Base-by-base conservation (phyloP, 2,329 filamentous ascomycete species). In the Grosmannia huntii region DNA sequence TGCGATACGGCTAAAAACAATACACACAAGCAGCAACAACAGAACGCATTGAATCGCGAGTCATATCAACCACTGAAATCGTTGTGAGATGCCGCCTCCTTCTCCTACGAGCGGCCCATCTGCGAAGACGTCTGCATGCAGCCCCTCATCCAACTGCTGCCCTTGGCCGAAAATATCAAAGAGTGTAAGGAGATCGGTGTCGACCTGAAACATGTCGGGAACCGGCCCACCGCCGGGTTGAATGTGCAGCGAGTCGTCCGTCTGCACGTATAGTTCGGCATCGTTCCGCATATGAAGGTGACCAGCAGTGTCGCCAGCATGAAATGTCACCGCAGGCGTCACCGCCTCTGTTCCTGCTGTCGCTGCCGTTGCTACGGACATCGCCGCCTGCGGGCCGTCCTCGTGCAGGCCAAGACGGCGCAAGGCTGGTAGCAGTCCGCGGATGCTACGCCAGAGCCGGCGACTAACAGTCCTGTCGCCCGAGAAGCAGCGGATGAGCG, bases 401-500 rank as follows among this genome's bases (percentile, higher is more conserved):
- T 54, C 33, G 14, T 28, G 21, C 21, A 41, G n/a, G 21, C 23
- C 23, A 12, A 44, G 36, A 7, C 21, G n/a, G 3, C 48, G 48
- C 9, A 31, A 21, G 5, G 23, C 55, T 3, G 48, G 48, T 4
- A 57, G 33, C 7, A 57, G 55, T 1, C 55, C 55, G 4, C 68
- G 63, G 11, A 73, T 71, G 23, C 66, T 71, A 19, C 68, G 69
- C 70, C 70, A 73, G 0, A 71, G 57, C 0, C 72, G 61, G 1
- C 66, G 65, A 31, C 69, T 72, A 0, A 65, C 67, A 0, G 62
- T 62, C n/a, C 66, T 70, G 28, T 71, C 62, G 0, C 66, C 63
- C 0, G 70, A 72, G 23, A 72, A 65, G 0, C 65, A 66, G 14
- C 66, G 63, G 1, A 73, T 65, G 0, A 72, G 64, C 1, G 69